Evolutionary conservation across 495 filamentous ascomycete genomes (phyloP).

Genomic region (Neurospora tetraspora): DNA sequence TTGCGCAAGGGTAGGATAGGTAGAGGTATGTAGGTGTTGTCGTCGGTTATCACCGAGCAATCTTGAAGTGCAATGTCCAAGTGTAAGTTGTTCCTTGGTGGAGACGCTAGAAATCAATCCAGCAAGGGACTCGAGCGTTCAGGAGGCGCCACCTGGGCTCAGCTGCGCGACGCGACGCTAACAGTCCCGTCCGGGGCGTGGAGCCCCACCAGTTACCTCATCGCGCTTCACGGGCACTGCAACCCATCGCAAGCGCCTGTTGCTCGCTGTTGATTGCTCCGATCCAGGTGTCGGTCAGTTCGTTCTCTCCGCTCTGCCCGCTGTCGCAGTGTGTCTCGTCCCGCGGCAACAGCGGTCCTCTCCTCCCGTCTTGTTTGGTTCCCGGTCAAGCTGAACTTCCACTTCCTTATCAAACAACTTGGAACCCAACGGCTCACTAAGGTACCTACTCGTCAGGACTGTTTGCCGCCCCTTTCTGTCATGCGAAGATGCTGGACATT

Average conservation of each 20-base stretch:
- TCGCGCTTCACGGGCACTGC: not conserved
- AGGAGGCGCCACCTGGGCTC: not conserved
- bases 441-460: not conserved
- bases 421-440: not conserved
- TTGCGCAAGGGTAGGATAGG: too few relatives aligned
- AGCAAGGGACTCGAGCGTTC: not conserved
- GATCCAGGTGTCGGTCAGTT: not conserved
- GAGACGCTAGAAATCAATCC: not conserved
- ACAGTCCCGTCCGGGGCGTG: not conserved
- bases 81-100: not conserved
- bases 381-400: not conserved
- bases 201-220: not conserved
- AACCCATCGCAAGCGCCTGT: not conserved
- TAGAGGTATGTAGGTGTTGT: not conserved
- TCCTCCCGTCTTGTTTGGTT: not conserved
- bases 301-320: not conserved
- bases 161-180: not conserved
- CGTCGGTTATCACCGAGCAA: not conserved
- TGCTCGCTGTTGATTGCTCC: not conserved
- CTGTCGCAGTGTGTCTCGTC: not conserved
- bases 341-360: not conserved
- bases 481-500: not conserved
- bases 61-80: not conserved
- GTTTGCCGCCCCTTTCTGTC: not conserved
- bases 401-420: not conserved